Conservation (phyloP, 257 asterid species). For the Coffea eugenioides region DNA sequence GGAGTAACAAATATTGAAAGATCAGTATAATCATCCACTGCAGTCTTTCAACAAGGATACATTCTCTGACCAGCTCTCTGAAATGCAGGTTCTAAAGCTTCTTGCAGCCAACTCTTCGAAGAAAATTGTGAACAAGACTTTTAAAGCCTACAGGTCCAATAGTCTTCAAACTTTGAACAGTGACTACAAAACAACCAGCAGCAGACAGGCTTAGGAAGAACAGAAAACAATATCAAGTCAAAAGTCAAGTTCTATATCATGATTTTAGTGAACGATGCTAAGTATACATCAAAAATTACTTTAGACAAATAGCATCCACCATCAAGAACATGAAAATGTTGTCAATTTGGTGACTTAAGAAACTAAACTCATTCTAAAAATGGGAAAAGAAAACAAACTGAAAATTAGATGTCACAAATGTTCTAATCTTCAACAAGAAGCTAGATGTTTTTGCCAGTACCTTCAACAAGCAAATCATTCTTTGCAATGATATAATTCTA, state of each 20-base stretch:
- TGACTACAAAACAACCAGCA: constrained; percentile 25
- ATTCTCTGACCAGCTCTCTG: constrained; percentile 84
- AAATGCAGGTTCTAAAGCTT: constrained; percentile 85
- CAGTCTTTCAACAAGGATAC: constrained; percentile 56
- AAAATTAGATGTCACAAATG: not conserved
- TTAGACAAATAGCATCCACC: not conserved
- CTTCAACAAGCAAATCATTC: too few relatives aligned
- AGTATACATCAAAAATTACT: not conserved
- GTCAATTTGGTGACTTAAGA: not conserved
- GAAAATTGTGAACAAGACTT: constrained; percentile 20
- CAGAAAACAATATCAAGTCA: too few relatives aligned
- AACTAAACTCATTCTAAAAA: not conserved
- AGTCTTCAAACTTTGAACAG: constrained; percentile 17
- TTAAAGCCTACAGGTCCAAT: constrained; percentile 27
- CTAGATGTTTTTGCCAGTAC: too few relatives aligned
- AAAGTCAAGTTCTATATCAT: not conserved
- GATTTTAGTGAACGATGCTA: not conserved
- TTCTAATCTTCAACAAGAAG: not conserved
- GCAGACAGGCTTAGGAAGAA: not conserved
- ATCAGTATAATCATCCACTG: constrained; percentile 9
- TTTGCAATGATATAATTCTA: too few relatives aligned
- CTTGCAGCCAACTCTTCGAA: constrained; percentile 15
- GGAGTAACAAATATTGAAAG: not conserved
- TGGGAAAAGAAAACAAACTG: not conserved
- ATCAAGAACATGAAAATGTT: not conserved